These are phyloP conservation scores for Globisporangium ultimum DNA, from an alignment of 352 stramenopile genomes.

Conservation along the genomic window DNA sequence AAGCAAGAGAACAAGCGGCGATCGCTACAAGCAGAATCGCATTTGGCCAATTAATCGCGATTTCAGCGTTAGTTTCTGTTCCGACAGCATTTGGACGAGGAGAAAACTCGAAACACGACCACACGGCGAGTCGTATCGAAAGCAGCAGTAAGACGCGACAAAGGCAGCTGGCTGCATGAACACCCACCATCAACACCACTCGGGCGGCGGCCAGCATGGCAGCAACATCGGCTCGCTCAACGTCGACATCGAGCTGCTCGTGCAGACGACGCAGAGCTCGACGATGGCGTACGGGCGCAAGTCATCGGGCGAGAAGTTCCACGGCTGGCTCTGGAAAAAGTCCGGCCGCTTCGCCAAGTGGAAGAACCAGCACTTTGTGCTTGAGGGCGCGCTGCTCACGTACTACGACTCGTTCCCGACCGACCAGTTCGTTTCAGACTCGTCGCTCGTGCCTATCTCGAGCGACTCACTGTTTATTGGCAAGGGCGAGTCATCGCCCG, in stretches of 20 bases:
- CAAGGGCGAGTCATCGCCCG: conserved; percentile 67
- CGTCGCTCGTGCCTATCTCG: conserved; percentile 49
- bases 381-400: conserved; percentile 69
- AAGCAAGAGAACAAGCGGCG: no score
- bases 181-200: conserved; percentile 17
- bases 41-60: no score
- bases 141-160: background rate
- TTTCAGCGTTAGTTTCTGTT: no score
- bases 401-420: conserved; percentile 86
- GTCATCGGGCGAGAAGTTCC: conserved; percentile 63
- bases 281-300: conserved; percentile 70
- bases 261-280: conserved; percentile 73
- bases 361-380: conserved; percentile 83
- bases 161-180: background rate
- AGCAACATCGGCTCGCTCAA: conserved; percentile 47
- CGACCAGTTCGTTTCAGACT: conserved; percentile 67
- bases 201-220: conserved; percentile 12
- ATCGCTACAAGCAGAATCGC: no score
- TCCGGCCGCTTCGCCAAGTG: conserved; percentile 76
- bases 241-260: conserved; percentile 81
- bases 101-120: no score
- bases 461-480: conserved; percentile 67
- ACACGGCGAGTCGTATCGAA: no score
- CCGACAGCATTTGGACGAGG: no score
- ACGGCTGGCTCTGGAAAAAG: conserved; percentile 85